These are phyloP conservation scores for Phalaenopsis equestris DNA, from an alignment of 106 monocot species.

Conservation along the genomic window DNA sequence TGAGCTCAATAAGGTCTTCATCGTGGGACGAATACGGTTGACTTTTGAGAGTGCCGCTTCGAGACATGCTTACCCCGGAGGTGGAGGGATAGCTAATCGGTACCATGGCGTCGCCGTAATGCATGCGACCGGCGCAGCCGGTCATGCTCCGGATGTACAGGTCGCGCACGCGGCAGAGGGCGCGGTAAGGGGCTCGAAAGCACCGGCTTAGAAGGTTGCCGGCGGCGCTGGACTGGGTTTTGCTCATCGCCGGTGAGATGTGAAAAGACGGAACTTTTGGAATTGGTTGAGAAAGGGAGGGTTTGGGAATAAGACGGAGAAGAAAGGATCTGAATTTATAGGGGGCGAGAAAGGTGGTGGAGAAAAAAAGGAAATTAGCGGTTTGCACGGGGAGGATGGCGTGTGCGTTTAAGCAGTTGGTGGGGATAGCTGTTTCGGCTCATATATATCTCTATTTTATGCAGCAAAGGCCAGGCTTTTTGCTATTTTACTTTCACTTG, in stretches of 20 bases:
- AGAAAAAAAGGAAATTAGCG: background rate
- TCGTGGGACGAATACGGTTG: conserved; percentile 13
- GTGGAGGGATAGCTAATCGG: conserved; percentile 5
- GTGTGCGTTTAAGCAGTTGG: background rate
- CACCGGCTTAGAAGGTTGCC: conserved; percentile 12
- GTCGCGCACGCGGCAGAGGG: conserved; percentile 29
- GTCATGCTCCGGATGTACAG: conserved; percentile 47
- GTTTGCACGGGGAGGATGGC: background rate
- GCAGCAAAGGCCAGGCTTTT: no score
- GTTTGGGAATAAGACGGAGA: no score
- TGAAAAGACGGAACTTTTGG: background rate
- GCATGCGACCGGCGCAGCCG: conserved; percentile 26
- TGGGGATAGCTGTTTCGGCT: no score
- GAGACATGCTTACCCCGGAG: conserved; percentile 1
- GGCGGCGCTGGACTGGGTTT: background rate
- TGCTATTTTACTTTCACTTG: no score
- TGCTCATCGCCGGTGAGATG: conserved; percentile 1
- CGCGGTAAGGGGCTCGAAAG: conserved; percentile 36
- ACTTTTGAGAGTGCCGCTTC: conserved; percentile 18
- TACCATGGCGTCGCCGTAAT: conserved; percentile 8
- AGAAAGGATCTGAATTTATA: background rate
- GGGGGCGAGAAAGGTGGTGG: background rate
- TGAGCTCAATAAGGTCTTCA: conserved; percentile 46
- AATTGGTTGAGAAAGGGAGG: background rate
- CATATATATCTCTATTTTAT: no score